Conservation (phyloP, 768 basidiomycete species). For the Rubroboletus satanas region DNA sequence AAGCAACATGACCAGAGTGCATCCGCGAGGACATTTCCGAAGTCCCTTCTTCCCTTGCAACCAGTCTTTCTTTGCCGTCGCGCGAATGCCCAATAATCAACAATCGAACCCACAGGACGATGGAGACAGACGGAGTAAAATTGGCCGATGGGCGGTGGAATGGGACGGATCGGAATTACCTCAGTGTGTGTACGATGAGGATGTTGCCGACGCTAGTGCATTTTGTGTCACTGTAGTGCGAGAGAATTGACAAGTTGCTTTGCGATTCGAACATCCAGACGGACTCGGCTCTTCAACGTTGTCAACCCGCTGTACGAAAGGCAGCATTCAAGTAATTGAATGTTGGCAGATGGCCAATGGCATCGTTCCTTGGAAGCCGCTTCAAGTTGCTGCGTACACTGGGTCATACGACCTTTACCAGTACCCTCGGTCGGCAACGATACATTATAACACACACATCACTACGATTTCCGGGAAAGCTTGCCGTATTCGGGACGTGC, state of each 20-base stretch:
- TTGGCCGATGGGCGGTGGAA: not conserved
- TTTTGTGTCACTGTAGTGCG: not conserved
- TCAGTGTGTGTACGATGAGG: not conserved
- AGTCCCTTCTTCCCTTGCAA: constrained; percentile 37
- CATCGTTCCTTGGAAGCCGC: constrained; percentile 6
- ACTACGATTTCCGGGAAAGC: not conserved
- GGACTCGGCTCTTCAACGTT: not conserved
- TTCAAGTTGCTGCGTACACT: not conserved
- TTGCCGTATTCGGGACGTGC: constrained; percentile 1
- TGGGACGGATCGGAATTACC: not conserved
- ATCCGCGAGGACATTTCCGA: constrained; percentile 50
- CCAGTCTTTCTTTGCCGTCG: constrained; percentile 13
- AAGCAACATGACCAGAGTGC: constrained; percentile 47
- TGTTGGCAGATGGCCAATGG: constrained; percentile 8
- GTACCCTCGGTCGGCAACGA: not conserved
- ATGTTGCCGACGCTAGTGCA: not conserved
- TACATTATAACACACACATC: not conserved
- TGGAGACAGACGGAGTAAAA: too few relatives aligned
- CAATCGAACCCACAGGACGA: not conserved
- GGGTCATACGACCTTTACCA: not conserved
- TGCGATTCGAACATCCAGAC: not conserved
- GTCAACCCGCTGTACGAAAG: not conserved
- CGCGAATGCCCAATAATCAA: constrained; percentile 3
- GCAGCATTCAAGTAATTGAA: not conserved
- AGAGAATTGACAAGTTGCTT: not conserved